Evolutionary conservation across 2,329 filamentous ascomycete genomes (phyloP).

Genomic region (Pseudophaeomoniella oleicola): DNA sequence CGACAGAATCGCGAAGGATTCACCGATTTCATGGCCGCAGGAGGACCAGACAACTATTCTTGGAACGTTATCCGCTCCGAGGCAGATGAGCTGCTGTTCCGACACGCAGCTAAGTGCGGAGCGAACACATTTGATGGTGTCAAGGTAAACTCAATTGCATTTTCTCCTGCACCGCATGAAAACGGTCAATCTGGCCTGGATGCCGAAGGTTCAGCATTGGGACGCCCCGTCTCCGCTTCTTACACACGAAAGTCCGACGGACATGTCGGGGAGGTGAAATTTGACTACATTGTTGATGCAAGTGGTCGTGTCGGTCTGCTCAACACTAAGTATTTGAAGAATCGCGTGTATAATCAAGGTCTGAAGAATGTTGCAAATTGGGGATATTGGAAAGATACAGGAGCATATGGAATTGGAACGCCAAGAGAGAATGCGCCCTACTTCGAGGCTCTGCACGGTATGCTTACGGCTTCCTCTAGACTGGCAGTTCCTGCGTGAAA

Average conservation of each 20-base stretch:
- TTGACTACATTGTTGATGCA: conserved; percentile 36
- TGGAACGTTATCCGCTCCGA: conserved; percentile 36
- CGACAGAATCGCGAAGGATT: neutral
- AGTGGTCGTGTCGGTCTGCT: conserved; percentile 31
- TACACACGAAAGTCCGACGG: conserved; percentile 13
- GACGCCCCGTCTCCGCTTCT: conserved; percentile 3
- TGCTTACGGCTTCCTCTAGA: conserved; percentile 5
- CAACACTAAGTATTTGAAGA: conserved; percentile 34
- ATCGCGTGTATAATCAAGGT: conserved; percentile 30
- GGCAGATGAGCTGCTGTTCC: conserved; percentile 29
- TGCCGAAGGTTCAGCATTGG: conserved; percentile 7
- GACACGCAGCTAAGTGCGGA: conserved; percentile 25
- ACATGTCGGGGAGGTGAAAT: conserved; percentile 23
- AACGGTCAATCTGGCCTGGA: conserved; percentile 6
- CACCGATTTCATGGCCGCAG: conserved; percentile 28
- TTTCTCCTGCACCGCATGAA: conserved; percentile 8
- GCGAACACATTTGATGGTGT: conserved; percentile 27
- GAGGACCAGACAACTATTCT: conserved; percentile 23
- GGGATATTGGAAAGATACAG: conserved; percentile 30
- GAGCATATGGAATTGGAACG: conserved; percentile 20
- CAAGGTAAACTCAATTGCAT: conserved; percentile 20
- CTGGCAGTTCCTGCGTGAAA: neutral
- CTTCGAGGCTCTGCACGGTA: conserved; percentile 29
- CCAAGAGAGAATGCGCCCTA: conserved; percentile 22
- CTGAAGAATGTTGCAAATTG: conserved; percentile 37